phyloP scores from a whole-genome alignment of 2,329 filamentous ascomycete species.

The Bipolaris zeicola region DNA sequence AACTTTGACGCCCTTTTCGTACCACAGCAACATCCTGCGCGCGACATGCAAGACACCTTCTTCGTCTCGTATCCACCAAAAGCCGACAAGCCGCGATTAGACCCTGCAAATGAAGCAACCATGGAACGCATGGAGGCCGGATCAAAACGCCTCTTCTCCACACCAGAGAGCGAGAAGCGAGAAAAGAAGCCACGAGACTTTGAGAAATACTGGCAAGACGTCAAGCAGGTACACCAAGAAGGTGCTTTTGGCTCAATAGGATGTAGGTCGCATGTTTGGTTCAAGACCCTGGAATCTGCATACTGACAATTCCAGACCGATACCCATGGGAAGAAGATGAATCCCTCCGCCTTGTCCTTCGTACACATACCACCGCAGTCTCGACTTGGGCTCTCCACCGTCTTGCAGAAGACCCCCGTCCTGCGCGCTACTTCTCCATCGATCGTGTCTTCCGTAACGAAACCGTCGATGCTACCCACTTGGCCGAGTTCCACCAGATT shows the following conservation, averaged over 20 bases:
- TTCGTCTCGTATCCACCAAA: constrained; percentile 88
- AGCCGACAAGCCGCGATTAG: constrained; percentile 70
- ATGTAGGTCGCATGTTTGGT: constrained; percentile 48
- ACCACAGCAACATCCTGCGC: constrained; percentile 95
- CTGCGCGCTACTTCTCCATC: constrained; percentile 97
- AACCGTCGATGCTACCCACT: constrained; percentile 92
- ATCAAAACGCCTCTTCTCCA: constrained; percentile 59
- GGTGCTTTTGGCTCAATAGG: constrained; percentile 95
- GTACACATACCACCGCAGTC: constrained; percentile 94
- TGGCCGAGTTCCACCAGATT: constrained; percentile 98
- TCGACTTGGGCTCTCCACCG: constrained; percentile 90
- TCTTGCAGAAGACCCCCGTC: constrained; percentile 79
- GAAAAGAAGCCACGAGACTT: constrained; percentile 67
- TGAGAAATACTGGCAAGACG: constrained; percentile 84
- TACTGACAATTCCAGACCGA: constrained; percentile 58
- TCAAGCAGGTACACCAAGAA: constrained; percentile 83
- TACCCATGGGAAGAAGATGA: constrained; percentile 93
- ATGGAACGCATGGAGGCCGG: constrained; percentile 57
- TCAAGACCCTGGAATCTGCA: background rate
- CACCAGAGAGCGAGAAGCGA: constrained; percentile 59
- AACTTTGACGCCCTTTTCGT: constrained; percentile 98
- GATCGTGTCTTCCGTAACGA: constrained; percentile 98
- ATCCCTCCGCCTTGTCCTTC: constrained; percentile 82
- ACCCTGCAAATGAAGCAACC: constrained; percentile 55
- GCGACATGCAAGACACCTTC: constrained; percentile 97